These are phyloP conservation scores for Macrotyloma uniflorum DNA, from an alignment of 306 rosid species.

Conservation along the genomic window DNA sequence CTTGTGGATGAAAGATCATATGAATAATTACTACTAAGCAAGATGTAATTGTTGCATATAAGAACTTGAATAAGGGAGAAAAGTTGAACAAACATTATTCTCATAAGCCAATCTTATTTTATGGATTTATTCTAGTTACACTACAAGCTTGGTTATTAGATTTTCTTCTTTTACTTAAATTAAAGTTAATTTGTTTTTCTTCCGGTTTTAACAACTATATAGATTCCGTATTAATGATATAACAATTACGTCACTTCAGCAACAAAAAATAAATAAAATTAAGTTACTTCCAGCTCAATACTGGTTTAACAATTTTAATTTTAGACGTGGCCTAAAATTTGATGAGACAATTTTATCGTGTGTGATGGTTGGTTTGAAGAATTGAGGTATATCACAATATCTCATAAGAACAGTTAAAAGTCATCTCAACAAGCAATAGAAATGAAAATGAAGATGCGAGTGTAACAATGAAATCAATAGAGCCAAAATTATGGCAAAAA, in stretches of 20 bases:
- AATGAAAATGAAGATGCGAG: not conserved
- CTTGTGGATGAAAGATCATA: not conserved
- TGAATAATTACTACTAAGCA: not conserved
- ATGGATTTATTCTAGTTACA: not conserved
- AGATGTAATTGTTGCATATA: not conserved
- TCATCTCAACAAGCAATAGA: not conserved
- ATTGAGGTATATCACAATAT: not conserved
- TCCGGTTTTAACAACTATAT: not conserved
- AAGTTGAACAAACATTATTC: not conserved
- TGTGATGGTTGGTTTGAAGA: not conserved
- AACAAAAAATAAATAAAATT: no score
- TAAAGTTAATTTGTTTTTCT: not conserved
- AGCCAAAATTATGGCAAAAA: not conserved
- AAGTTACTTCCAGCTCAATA: not conserved
- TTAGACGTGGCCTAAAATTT: not conserved
- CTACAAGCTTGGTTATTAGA: not conserved
- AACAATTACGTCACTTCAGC: not conserved
- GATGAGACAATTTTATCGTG: not conserved
- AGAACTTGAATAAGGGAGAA: not conserved
- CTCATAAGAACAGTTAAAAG: not conserved
- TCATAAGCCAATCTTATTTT: conserved; percentile 4
- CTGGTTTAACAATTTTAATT: not conserved
- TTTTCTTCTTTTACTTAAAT: not conserved
- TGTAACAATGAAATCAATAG: not conserved
- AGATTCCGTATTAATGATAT: not conserved